phyloP scores from a whole-genome alignment of 176 grass and related monocot species.

The Thalia dealbata region DNA sequence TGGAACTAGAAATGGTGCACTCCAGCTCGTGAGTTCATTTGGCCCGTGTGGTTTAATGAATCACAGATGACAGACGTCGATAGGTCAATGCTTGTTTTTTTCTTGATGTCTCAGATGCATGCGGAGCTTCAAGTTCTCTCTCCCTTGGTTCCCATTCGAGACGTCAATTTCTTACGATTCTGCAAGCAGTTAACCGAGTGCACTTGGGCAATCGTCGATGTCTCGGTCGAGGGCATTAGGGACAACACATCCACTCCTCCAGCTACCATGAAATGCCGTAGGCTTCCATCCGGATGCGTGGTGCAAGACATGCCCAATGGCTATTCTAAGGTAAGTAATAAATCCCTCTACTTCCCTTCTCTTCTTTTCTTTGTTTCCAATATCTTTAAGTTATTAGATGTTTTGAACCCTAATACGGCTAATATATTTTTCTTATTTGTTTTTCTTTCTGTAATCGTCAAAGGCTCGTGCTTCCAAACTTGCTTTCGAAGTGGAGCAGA shows the following conservation, averaged over 20 bases:
- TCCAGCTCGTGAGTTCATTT: conserved; percentile 72
- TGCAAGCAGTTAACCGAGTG: conserved; percentile 61
- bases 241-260: conserved; percentile 26
- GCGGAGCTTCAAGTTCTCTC: conserved; percentile 82
- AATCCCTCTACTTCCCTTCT: neutral
- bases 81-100: neutral
- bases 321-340: conserved; percentile 72
- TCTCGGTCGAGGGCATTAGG: conserved; percentile 55
- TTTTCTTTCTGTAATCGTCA: no score
- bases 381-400: no score
- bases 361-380: no score
- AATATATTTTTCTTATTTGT: no score
- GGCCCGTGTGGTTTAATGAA: no score
- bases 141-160: conserved; percentile 66
- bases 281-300: conserved; percentile 85
- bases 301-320: conserved; percentile 68
- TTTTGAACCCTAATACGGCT: no score
- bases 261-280: conserved; percentile 38
- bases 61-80: no score
- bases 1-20: conserved; percentile 71
- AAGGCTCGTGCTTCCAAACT: neutral
- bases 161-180: conserved; percentile 66
- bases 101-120: conserved; percentile 39
- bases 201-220: conserved; percentile 80
- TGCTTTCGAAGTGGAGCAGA: neutral